Evolutionary conservation across 495 filamentous ascomycete genomes (phyloP).

Genomic region (Cercophora newfieldiana): DNA sequence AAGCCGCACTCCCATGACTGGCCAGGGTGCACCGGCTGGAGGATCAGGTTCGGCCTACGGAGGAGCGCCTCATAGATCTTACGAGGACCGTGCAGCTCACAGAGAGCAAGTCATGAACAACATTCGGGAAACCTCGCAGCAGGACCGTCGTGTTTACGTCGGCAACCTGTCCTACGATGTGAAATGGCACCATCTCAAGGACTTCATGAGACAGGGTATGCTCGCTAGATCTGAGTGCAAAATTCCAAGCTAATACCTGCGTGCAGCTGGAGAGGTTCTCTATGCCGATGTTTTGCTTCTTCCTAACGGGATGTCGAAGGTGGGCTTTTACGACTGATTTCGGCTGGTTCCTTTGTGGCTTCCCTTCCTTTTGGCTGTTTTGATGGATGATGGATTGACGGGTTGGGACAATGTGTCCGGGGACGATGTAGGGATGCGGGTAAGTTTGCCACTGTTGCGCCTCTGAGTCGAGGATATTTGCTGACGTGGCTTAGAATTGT

Average conservation of each 20-base stretch:
- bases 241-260: slow-evolving; percentile 14
- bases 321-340: slow-evolving; percentile 90
- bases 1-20: slow-evolving; percentile 85
- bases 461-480: not conserved
- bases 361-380: slow-evolving; percentile 69
- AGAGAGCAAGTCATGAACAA: slow-evolving; percentile 96
- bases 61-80: slow-evolving; percentile 67
- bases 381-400: slow-evolving; percentile 99
- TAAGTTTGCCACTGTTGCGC: slow-evolving; percentile 52
- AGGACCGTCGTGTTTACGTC: slow-evolving; percentile 98
- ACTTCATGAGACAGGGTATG: slow-evolving; percentile 99
- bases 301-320: slow-evolving; percentile 99
- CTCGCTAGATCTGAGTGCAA: slow-evolving; percentile 18
- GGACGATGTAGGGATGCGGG: slow-evolving; percentile 99
- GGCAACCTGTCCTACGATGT: slow-evolving; percentile 99
- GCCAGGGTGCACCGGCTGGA: slow-evolving; percentile 67
- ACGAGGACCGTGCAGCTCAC: slow-evolving; percentile 79
- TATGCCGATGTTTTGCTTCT: slow-evolving; percentile 99
- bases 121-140: slow-evolving; percentile 90
- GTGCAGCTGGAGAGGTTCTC: slow-evolving; percentile 94
- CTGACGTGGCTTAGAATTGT: slow-evolving; percentile 75
- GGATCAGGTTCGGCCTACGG: slow-evolving; percentile 56
- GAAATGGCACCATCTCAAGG: slow-evolving; percentile 99
- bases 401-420: slow-evolving; percentile 89
- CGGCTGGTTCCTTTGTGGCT: slow-evolving; percentile 75